phyloP scores from a whole-genome alignment of 177 flowering plant genomes.

The Tripterygium wilfordii region DNA sequence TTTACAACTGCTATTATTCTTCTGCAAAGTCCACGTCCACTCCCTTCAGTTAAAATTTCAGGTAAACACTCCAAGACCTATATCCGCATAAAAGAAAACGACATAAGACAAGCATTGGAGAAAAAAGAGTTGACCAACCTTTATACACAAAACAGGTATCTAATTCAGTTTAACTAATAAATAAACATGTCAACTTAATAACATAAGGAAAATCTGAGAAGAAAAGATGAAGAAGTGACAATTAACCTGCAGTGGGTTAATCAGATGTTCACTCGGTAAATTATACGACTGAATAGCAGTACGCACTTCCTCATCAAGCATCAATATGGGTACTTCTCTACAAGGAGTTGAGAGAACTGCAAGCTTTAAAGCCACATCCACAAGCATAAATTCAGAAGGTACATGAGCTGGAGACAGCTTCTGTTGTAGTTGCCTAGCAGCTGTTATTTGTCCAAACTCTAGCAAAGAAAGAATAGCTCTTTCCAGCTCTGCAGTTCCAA shows the following conservation, averaged over 20 bases:
- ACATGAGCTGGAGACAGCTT: constrained; percentile 71
- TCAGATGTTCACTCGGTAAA: constrained; percentile 25
- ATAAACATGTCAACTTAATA: no score
- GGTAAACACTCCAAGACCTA: constrained; percentile 74
- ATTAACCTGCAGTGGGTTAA: constrained; percentile 79
- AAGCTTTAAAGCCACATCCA: constrained; percentile 81
- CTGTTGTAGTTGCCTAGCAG: constrained; percentile 92
- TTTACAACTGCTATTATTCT: constrained; percentile 86
- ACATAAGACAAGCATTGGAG: not conserved
- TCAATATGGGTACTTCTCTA: constrained; percentile 26
- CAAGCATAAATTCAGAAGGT: constrained; percentile 69
- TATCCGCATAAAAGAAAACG: constrained; percentile 3
- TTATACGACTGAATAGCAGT: constrained; percentile 52
- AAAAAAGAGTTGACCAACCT: not conserved
- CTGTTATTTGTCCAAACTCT: constrained; percentile 94
- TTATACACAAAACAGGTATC: not conserved
- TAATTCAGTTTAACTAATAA: no score
- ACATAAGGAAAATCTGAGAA: not conserved
- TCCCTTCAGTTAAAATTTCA: constrained; percentile 53
- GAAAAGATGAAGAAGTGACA: constrained; percentile 4
- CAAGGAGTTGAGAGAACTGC: constrained; percentile 62
- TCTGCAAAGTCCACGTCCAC: constrained; percentile 80
- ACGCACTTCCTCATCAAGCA: constrained; percentile 60
- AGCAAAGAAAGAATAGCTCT: constrained; percentile 92
- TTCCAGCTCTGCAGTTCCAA: constrained; percentile 86